A percentile compares a stretch with the other conserved stretches of the same genome.
phyloP scores from a whole-genome alignment of 2,329 filamentous ascomycete genomes.

The Stagonosporopsis vannaccii region DNA sequence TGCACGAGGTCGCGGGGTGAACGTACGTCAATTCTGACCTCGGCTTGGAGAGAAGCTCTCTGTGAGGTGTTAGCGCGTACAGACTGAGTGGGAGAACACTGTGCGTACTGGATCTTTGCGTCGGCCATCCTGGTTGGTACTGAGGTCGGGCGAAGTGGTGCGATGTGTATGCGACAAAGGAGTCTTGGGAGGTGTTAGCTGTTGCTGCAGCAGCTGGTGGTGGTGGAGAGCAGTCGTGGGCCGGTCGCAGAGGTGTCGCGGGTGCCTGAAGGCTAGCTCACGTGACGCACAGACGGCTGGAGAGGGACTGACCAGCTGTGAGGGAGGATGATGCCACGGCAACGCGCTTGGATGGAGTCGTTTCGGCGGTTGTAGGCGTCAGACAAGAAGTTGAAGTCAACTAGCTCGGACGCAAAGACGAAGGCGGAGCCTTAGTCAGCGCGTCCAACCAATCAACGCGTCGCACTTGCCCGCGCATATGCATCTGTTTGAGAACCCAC shows the following conservation, averaged over 20 bases:
- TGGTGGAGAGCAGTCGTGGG: slow-evolving; percentile 22
- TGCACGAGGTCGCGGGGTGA: slow-evolving; percentile 7
- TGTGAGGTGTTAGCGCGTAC: slow-evolving; percentile 52
- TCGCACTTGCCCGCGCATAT: slow-evolving; percentile 28
- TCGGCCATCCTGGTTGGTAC: slow-evolving; percentile 41
- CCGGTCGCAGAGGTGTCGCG: slow-evolving; percentile 18
- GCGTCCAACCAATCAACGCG: slow-evolving; percentile 35
- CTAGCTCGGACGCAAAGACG: slow-evolving; percentile 12
- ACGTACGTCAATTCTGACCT: slow-evolving; percentile 90
- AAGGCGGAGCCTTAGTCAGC: slow-evolving; percentile 10
- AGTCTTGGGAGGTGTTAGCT: slow-evolving; percentile 30
- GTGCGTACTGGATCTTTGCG: slow-evolving; percentile 54
- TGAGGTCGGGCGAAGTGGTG: background rate
- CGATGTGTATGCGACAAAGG: slow-evolving; percentile 6
- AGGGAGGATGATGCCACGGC: slow-evolving; percentile 35
- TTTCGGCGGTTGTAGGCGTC: slow-evolving; percentile 31
- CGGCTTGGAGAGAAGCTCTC: slow-evolving; percentile 88
- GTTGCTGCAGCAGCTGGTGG: slow-evolving; percentile 28
- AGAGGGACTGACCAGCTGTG: slow-evolving; percentile 29
- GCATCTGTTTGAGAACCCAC: slow-evolving; percentile 21
- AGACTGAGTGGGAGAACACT: background rate
- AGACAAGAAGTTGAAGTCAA: slow-evolving; percentile 35
- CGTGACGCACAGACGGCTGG: slow-evolving; percentile 30
- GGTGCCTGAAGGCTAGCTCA: slow-evolving; percentile 20
- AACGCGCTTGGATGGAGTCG: slow-evolving; percentile 39